Evolutionary conservation across 1,284 basidiomycete species (phyloP), one percentile per base, ranked within the genome.

Genomic region (Dichomitus squalens): DNA sequence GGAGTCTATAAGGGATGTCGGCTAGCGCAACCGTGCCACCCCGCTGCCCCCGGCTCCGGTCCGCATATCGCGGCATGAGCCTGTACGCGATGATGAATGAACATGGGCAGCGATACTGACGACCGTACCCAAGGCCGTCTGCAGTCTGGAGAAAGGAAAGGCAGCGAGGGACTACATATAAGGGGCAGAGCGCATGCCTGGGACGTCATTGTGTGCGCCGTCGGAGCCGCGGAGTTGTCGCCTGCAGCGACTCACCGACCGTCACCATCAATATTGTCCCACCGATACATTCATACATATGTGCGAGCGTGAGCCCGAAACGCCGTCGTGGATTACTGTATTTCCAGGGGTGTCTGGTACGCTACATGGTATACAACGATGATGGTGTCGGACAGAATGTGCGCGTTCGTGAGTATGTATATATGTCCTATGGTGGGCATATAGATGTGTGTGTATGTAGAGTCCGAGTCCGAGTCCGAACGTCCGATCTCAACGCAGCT

Each of bases 341-440:
- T 25, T 20, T 21, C 20, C 20, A 25, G 20, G 39, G 29, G 25
- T 51, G 16, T 23, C n/a, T 21, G 34, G 50, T 61, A 61, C 50
- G 53, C 60, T 61, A 61, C 56, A 56, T 56, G 60, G 57, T 61
- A 55, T 58, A 61, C 50, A 55, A 58, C 53, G 47, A 50, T 49
- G 52, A 53, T 60, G 39, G 29, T 31, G 7, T 27, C 38, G 18
- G 34, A 34, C 25, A 39, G 49, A 48, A 20, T 12, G 40, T 43
- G 25, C 29, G 25, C 23, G 48, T 44, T 21, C 36, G 31, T 49
- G 23, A n/a, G 34, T 25, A 29, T 18, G 27, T 36, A 25, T 40
- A n/a, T 23, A 33, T 16, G 33, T 29, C n/a, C 9, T 25, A 43
- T 9, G 33, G 21, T 36, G 48, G 8, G 20, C 20, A 29, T 49